Conservation (phyloP, 352 stramenopile genomes). For the Peronosclerospora sorghi region DNA sequence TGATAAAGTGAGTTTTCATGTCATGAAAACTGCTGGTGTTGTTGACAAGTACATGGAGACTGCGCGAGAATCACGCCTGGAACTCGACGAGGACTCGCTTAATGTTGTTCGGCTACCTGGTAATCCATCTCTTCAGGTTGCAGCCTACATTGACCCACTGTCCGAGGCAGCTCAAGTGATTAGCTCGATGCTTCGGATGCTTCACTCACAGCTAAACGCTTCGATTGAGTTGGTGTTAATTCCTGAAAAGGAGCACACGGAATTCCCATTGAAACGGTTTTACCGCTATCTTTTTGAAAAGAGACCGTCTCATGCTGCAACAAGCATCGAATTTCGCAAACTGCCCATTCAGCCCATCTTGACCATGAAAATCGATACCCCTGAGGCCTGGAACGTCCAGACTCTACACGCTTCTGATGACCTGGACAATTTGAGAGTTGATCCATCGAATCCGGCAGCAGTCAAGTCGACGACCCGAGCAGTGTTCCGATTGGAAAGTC, state of each 20-base stretch:
- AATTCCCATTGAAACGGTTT: slow-evolving; percentile 88
- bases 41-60: slow-evolving; percentile 66
- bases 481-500: slow-evolving; percentile 78
- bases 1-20: slow-evolving; percentile 46
- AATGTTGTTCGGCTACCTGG: slow-evolving; percentile 27
- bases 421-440: slow-evolving; percentile 87
- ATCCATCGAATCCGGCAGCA: slow-evolving; percentile 39
- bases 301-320: slow-evolving; percentile 26
- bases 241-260: slow-evolving; percentile 55
- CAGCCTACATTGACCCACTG: slow-evolving; percentile 85
- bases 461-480: slow-evolving; percentile 55
- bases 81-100: slow-evolving; percentile 27
- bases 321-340: slow-evolving; percentile 59
- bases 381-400: slow-evolving; percentile 90
- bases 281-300: slow-evolving; percentile 86
- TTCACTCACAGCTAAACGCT: slow-evolving; percentile 60
- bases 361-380: slow-evolving; percentile 89
- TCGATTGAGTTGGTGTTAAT: slow-evolving; percentile 57
- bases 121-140: slow-evolving; percentile 46
- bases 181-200: slow-evolving; percentile 76
- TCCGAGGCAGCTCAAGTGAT: slow-evolving; percentile 83
- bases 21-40: slow-evolving; percentile 69
- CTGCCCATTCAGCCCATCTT: slow-evolving; percentile 82
- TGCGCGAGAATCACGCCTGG: slow-evolving; percentile 25
- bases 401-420: slow-evolving; percentile 58